Base-by-base conservation (phyloP, 495 filamentous ascomycete species). In the Oidiodendron maius region DNA sequence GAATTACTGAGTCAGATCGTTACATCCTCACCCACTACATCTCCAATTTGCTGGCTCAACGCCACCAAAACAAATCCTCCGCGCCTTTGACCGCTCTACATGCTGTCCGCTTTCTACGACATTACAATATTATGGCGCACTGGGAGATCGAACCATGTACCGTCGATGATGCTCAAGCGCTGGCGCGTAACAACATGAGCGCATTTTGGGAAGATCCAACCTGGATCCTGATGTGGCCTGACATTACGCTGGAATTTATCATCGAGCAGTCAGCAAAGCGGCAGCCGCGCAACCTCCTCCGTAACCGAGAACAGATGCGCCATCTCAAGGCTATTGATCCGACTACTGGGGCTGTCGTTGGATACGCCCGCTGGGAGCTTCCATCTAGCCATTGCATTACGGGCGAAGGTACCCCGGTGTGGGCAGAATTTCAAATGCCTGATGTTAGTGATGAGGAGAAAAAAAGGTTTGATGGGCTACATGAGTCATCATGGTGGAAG, bases 341-440 rank as follows among this genome's bases (percentile, higher is more conserved):
- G 3, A 13, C 36, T 15, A 49, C 46, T 18, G 39, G 39, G 3
- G 46, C 22, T 5, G 37, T 42, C 11, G 37, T 49, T 25, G 46
- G 46, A 5, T 49, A 49, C 17, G 46, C 46, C 10, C 46, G 46
- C 16, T 49, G 46, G 46, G 16, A 24, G 3, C 39, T 49, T 3
- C 46, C 46, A 2, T 5, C 4, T 4, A 34, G 28, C 28, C 28
- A 34, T 34, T 34, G 28, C 28, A 34, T 34, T 34, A 34, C 28
- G 28, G n/a, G 28, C 28, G 30, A 37, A 3, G 24, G 26, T 6
- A 3, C 15, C 3, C 3, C 26, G 3, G 25, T 16, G 1, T 30
- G 35, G 22, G 12, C 22, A 5, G 46, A 39, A 28, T 3, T 11
- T 12, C 12, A 40, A 21, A 16, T 48, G 34, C 21, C 18, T 11